Evolutionary conservation across 345 rosid genomes (phyloP).

Genomic region (Lepidium africanum): DNA sequence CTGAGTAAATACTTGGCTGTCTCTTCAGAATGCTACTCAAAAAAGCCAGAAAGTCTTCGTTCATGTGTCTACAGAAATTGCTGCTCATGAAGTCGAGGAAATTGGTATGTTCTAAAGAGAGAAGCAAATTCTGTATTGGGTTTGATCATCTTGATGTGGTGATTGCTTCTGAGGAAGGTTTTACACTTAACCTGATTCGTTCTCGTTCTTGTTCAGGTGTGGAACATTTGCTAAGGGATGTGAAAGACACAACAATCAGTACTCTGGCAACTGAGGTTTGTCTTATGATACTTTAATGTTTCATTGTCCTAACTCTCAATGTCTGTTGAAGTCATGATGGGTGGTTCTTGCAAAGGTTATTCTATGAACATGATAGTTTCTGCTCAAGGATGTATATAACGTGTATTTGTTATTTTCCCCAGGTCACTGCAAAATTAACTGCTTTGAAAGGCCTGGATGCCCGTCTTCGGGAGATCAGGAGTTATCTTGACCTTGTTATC

Average conservation of each 20-base stretch:
- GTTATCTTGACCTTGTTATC: slow-evolving; percentile 72
- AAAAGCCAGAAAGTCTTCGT: slow-evolving; percentile 81
- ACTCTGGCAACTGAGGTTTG: slow-evolving; percentile 78
- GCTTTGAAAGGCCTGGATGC: slow-evolving; percentile 83
- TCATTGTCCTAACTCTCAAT: background rate
- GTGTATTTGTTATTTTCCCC: background rate
- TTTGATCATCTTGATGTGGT: background rate
- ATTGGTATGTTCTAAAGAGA: slow-evolving; percentile 47
- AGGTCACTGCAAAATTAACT: slow-evolving; percentile 76
- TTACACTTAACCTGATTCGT: background rate
- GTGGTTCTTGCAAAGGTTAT: background rate
- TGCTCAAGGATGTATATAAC: background rate
- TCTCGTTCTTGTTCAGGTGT: slow-evolving; percentile 41
- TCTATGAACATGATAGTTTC: background rate
- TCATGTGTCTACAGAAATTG: slow-evolving; percentile 55
- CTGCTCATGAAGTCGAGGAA: slow-evolving; percentile 72
- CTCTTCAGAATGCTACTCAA: slow-evolving; percentile 69
- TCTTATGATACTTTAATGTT: background rate
- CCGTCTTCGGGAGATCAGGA: slow-evolving; percentile 56
- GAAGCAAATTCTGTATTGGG: background rate
- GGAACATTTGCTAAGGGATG: slow-evolving; percentile 78
- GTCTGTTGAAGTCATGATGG: background rate
- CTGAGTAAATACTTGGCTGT: background rate
- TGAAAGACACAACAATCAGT: slow-evolving; percentile 83
- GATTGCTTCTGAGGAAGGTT: background rate